These are phyloP conservation scores for Trypanosoma boissoni DNA, from an alignment of 208 protist genomes.

Conservation along the genomic window DNA sequence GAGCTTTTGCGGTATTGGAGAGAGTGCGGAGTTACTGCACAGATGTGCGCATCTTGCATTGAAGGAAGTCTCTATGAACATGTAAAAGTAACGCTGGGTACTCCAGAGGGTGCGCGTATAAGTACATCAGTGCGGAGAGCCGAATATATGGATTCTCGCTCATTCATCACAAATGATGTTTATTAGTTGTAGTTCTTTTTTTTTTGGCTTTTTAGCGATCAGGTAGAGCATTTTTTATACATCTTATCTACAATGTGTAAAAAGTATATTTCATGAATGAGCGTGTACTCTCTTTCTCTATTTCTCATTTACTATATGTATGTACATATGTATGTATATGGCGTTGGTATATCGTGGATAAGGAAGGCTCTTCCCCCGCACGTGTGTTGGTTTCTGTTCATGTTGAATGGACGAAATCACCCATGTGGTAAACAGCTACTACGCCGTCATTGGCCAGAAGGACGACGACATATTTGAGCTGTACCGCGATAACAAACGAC, in stretches of 20 bases:
- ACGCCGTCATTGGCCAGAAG: conserved; percentile 62
- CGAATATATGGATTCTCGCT: too few species aligned
- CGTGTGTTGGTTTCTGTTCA: not conserved
- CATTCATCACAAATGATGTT: too few species aligned
- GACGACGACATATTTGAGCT: conserved; percentile 75
- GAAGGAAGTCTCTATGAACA: too few species aligned
- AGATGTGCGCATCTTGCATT: too few species aligned
- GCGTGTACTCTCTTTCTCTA: conserved; percentile 6
- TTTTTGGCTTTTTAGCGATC: not conserved
- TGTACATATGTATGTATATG: not conserved
- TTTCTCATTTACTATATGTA: not conserved
- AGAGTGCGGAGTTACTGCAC: too few species aligned
- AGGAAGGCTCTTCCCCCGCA: not conserved
- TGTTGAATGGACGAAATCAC: conserved; percentile 45
- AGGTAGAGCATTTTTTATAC: not conserved
- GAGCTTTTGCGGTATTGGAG: too few species aligned
- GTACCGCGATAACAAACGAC: conserved; percentile 68
- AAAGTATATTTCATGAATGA: too few species aligned
- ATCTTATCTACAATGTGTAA: conserved; percentile 6
- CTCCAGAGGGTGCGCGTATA: too few species aligned
- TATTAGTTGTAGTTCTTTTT: too few species aligned
- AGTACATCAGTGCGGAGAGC: too few species aligned
- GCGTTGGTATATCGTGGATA: too few species aligned
- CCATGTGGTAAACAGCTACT: conserved; percentile 61
- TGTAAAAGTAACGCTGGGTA: too few species aligned